Base-by-base conservation (phyloP, 768 basidiomycete genomes). In the Phlebiopsis flavidoalba region DNA sequence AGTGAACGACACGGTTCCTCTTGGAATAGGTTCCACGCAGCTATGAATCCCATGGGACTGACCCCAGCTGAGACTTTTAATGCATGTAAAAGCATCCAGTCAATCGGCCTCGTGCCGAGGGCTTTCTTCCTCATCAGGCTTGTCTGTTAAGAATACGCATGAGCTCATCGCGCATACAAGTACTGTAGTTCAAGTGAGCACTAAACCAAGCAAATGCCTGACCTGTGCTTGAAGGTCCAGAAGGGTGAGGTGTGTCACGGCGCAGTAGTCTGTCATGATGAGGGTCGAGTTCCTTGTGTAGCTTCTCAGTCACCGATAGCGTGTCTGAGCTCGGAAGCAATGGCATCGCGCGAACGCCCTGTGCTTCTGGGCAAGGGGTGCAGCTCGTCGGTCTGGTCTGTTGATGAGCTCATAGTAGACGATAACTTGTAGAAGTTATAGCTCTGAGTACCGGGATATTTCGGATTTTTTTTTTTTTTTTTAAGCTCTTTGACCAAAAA, bases 381-480 rank as follows among this genome's bases (percentile, higher is more conserved):
- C 96, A 76, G n/a, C n/a, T n/a, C n/a, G n/a, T n/a, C 94, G 93
- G 77, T 97, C 95, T 67, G 96, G 95, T 77, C 90, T 91, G 86
- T 97, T 97, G 76, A 97, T 88, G 74, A 98, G 97, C 78, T 98
- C 95, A 80, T 97, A 97, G 85, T 98, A 98, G 85, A 98, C 98
- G 53, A 98, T 95, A 57, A 94, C n/a, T n/a, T n/a, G n/a, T n/a
- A 97, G 86, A 98, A 98, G 86, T 98, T 98, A 72, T n/a, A n/a
- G n/a, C n/a, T n/a, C n/a, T n/a, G n/a, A n/a, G n/a, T n/a, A n/a
- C n/a, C n/a, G n/a, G n/a, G n/a, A n/a, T n/a, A n/a, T n/a, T n/a
- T n/a, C n/a, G n/a, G n/a, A n/a, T n/a, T n/a, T n/a, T n/a, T n/a
- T n/a, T n/a, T n/a, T n/a, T n/a, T n/a, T n/a, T n/a, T n/a, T n/a